Base-by-base conservation (phyloP, 305 asterid genomes). In the Fraxinus ornus region DNA sequence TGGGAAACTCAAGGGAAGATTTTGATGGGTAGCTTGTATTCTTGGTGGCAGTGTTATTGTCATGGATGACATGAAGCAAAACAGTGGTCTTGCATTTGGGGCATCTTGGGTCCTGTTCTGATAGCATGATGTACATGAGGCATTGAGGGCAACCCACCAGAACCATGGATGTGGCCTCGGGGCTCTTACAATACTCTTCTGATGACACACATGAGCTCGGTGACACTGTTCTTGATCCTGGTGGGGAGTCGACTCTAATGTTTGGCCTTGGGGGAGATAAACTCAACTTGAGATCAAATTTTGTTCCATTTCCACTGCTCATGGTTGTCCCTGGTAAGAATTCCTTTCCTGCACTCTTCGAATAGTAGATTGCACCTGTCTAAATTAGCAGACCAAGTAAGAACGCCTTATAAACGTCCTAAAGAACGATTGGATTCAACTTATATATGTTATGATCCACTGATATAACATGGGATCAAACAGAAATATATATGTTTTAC, bases 11-110 rank as follows among this genome's bases (percentile, higher is more conserved):
- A 7, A 7, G 12, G 26, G 28, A 57, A 57, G 76, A 32, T 71
- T 71, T 71, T 71, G 22, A 32, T 15, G 21, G 1, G 76, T 71
- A 30, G 44, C 76, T 84, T 78, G 57, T 9, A 73, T 77, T 81
- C 70, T 78, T 12, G 79, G 80, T 7, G 80, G 41, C 39, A 26
- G 28, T 70, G 74, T 32, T 70, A 83, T 77, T 47, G 0, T 87
- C 87, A 60, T 60, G 74, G 79, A 79, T 70, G 0, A 84, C 86
- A 57, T 82, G 90, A 13, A 90, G 93, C 71, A 90, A 86, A 44
- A 84, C 91, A 47, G 86, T 87, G 84, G 87, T 85, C 78, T 90
- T 88, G 87, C 93, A 90, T 78, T 87, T 88, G 36, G 93, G 93
- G 79, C 91, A 90, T 68, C 84, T 88, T 8, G 88, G 90, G 74